Conservation (phyloP, 192 early-diverging fungal genomes). For the Backusella tarrabulga region DNA sequence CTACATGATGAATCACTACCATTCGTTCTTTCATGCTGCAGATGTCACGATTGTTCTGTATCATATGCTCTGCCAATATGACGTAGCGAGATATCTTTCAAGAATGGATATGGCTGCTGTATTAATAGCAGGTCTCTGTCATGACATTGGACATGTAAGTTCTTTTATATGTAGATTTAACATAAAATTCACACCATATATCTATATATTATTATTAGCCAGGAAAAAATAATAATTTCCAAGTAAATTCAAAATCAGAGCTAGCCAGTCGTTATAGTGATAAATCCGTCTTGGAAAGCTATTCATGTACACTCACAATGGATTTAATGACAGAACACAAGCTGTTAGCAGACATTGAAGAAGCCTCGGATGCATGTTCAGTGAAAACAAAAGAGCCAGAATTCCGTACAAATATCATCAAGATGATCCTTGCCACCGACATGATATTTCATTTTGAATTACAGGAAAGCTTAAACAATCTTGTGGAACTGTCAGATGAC, state of each 20-base stretch:
- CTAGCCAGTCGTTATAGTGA: slow-evolving; percentile 72
- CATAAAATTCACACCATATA: not conserved
- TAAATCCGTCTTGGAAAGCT: slow-evolving; percentile 81
- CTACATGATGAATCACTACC: slow-evolving; percentile 84
- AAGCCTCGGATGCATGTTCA: slow-evolving; percentile 44
- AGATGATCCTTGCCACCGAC: slow-evolving; percentile 87
- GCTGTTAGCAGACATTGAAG: slow-evolving; percentile 59
- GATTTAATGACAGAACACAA: slow-evolving; percentile 70
- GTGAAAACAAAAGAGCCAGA: slow-evolving; percentile 43
- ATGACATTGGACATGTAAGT: slow-evolving; percentile 84
- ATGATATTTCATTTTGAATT: slow-evolving; percentile 85
- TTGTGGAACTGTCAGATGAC: slow-evolving; percentile 34
- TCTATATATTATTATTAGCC: slow-evolving; percentile 52
- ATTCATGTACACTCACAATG: slow-evolving; percentile 75
- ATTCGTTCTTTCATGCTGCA: slow-evolving; percentile 89
- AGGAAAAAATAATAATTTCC: slow-evolving; percentile 88
- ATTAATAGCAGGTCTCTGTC: slow-evolving; percentile 83
- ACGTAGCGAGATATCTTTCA: slow-evolving; percentile 62
- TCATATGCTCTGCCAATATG: slow-evolving; percentile 71
- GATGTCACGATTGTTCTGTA: slow-evolving; percentile 86
- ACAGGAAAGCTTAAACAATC: slow-evolving; percentile 46
- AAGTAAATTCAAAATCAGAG: slow-evolving; percentile 83
- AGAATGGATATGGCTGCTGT: slow-evolving; percentile 70
- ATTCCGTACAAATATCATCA: slow-evolving; percentile 50
- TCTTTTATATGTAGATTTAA: not conserved